phyloP scores from a whole-genome alignment of 1,284 basidiomycete species.

The Ceratobasidium sp. region DNA sequence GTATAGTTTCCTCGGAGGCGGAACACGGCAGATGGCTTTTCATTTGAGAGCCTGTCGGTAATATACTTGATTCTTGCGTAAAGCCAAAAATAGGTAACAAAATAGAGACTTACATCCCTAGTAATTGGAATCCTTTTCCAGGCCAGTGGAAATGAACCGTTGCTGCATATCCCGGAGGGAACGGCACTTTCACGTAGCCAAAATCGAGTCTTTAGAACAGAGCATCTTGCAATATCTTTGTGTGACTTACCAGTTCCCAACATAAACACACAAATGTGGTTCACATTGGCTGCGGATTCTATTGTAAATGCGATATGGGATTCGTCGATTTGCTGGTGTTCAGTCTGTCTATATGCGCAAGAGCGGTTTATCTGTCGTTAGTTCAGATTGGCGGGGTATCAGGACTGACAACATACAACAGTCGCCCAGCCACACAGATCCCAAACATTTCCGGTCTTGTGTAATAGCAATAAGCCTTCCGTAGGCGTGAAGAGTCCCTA shows the following conservation, averaged over 20 bases:
- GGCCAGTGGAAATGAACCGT: conserved; percentile 92
- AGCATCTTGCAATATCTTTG: not conserved
- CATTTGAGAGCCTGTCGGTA: conserved; percentile 77
- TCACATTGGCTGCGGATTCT: conserved; percentile 76
- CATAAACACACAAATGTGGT: conserved; percentile 89
- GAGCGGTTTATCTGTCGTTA: too few species aligned
- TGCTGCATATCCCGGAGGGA: conserved; percentile 88
- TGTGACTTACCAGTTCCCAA: conserved; percentile 74
- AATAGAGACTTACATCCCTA: conserved; percentile 75
- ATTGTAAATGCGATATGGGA: conserved; percentile 87
- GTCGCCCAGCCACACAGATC: conserved; percentile 45
- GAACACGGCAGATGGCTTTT: conserved; percentile 92
- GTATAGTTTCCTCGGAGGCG: conserved; percentile 72
- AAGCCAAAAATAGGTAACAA: conserved; percentile 3
- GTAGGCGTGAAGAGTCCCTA: not conserved
- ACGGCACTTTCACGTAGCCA: conserved; percentile 64
- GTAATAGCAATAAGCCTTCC: too few species aligned
- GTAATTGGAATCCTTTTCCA: conserved; percentile 83
- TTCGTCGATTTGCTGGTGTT: conserved; percentile 80
- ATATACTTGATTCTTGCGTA: not conserved
- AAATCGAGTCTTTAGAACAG: not conserved
- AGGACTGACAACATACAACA: conserved; percentile 40
- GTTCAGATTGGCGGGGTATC: too few species aligned
- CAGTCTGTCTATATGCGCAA: conserved; percentile 57
- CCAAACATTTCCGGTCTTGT: conserved; percentile 43